These are phyloP conservation scores for Nepenthes alata DNA, from an alignment of 179 eudicot genomes.

Conservation along the genomic window DNA sequence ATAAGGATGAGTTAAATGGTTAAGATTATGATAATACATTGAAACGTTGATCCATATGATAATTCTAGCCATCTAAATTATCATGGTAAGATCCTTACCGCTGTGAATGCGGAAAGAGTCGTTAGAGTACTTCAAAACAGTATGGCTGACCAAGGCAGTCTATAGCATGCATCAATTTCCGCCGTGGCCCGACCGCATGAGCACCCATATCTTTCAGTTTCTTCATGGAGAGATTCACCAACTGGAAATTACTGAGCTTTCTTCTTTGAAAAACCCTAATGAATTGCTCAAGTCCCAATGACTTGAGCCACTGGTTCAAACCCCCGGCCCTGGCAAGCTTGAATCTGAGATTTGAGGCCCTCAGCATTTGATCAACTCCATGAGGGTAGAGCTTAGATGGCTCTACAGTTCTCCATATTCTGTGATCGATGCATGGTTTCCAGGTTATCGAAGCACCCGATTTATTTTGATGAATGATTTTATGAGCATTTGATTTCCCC, in stretches of 20 bases:
- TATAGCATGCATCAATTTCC: slow-evolving; percentile 89
- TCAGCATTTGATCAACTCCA: slow-evolving; percentile 37
- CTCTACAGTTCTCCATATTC: slow-evolving; percentile 3
- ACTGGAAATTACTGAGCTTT: slow-evolving; percentile 47
- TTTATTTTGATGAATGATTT: slow-evolving; percentile 7
- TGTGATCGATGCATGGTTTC: slow-evolving; percentile 7
- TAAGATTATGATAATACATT: too few species aligned
- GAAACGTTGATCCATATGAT: too few species aligned
- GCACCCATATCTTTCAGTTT: slow-evolving; percentile 95
- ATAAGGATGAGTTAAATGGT: too few species aligned
- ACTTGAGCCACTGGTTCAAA: slow-evolving; percentile 60
- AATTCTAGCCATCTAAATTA: too few species aligned
- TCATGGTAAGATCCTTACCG: too few species aligned
- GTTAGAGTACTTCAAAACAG: slow-evolving; percentile 18
- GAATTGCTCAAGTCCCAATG: slow-evolving; percentile 63
- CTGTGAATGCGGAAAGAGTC: too few species aligned
- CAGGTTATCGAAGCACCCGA: background rate
- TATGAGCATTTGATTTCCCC: slow-evolving; percentile 7
- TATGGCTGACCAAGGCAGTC: slow-evolving; percentile 57
- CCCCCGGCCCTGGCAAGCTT: slow-evolving; percentile 80
- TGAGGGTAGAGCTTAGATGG: slow-evolving; percentile 3
- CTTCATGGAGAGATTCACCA: slow-evolving; percentile 63
- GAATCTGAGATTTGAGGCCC: slow-evolving; percentile 55
- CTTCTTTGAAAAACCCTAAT: slow-evolving; percentile 36
- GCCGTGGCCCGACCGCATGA: slow-evolving; percentile 79